Base-by-base conservation (phyloP, 306 rosid genomes). In the Albizia julibrissin region DNA sequence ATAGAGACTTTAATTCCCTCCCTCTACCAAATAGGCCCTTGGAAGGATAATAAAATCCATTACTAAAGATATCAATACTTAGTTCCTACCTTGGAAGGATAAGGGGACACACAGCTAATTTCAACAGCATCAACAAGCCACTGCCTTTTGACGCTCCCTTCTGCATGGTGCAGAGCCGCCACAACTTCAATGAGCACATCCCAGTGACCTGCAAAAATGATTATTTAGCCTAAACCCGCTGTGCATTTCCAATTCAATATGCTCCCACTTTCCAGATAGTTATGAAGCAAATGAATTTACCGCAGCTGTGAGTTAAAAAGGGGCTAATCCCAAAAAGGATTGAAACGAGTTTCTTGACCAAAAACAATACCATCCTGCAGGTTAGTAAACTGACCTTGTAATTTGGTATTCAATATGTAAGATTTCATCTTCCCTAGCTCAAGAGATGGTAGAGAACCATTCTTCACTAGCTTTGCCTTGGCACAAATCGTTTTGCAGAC, bases 51-150 rank as follows among this genome's bases (percentile, higher is more conserved):
- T 6, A 37, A 37, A 37, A 37, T 37, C 40, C 40, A 37, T 37
- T 37, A 77, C 14, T 22, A 1, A 80, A 81, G 33, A 24, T 37
- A 77, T 82, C 40, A 79, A 66, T 44, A 47, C 21, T n/a, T 47
- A 15, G 67, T 76, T 75, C 92, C 43, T 92, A 95, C 99, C 93
- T 88, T 91, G 72, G 97, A 93, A 54, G 98, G 99, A 87, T 88
- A 87, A 72, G 83, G 79, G 33, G 98, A 91, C 22, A 95, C 86
- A 10, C 99, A 93, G 88, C 98, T 93, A 85, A 89, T 88, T 89
- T 92, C 98, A n/a, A 88, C 87, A 33, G 94, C 92, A 79, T 92
- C 97, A 83, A 89, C 82, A 75, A 93, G 90, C 99, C 99, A 95
- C 86, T 85, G 96, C 81, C 90, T 87, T 83, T 84, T 91, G 83